Evolutionary conservation across 2,329 filamentous ascomycete genomes (phyloP).

Genomic region (Fusarium veterinarium): DNA sequence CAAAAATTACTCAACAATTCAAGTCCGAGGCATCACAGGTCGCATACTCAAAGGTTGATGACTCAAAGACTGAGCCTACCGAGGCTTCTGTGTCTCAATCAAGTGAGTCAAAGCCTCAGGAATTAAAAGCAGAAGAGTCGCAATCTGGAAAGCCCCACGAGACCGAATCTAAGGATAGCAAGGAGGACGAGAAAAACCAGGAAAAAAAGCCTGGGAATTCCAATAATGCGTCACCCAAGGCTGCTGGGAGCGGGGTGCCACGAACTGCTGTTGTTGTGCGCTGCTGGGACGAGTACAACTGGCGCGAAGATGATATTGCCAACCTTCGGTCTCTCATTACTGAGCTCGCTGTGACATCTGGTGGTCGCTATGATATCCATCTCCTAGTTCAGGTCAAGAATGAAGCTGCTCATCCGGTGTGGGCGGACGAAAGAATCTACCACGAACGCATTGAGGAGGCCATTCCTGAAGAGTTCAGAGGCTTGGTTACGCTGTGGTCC

Average conservation of each 20-base stretch:
- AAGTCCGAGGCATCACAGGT: not conserved
- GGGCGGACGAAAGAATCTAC: constrained; percentile 79
- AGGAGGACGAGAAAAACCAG: not conserved
- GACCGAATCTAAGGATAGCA: constrained; percentile 3
- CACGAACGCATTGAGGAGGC: constrained; percentile 73
- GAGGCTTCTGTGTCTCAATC: constrained; percentile 13
- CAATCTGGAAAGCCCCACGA: constrained; percentile 14
- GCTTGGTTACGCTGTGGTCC: constrained; percentile 91
- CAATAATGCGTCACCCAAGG: constrained; percentile 2
- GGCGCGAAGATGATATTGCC: constrained; percentile 82
- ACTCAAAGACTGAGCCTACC: not conserved
- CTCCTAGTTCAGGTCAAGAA: constrained; percentile 86
- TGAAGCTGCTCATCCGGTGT: constrained; percentile 79
- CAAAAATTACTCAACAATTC: not conserved
- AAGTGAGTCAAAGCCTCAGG: not conserved
- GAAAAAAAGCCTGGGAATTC: not conserved
- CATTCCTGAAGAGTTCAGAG: constrained; percentile 86
- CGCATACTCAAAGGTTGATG: not conserved
- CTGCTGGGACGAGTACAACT: constrained; percentile 83
- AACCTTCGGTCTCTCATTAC: constrained; percentile 86
- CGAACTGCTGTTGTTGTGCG: constrained; percentile 82
- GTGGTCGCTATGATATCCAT: constrained; percentile 88
- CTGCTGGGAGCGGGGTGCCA: constrained; percentile 34
- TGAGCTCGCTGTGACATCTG: constrained; percentile 82
- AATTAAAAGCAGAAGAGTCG: not conserved